Evolutionary conservation across 768 basidiomycete genomes (phyloP).

Genomic region (Lentinula boryana): DNA sequence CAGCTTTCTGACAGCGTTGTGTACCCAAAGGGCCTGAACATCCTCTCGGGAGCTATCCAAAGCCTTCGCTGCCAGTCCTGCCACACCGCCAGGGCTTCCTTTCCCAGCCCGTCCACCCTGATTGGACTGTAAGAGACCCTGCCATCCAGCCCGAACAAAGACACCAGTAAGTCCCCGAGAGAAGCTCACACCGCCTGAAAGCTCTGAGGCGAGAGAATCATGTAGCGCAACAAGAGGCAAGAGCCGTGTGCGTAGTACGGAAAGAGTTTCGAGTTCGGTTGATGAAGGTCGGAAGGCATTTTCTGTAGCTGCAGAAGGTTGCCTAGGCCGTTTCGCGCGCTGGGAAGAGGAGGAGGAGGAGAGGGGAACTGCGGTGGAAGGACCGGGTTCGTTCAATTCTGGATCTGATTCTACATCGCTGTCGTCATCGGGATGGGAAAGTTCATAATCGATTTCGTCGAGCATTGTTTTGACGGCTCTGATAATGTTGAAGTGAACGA

Average conservation of each 20-base stretch:
- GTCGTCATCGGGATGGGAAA: conserved; percentile 21
- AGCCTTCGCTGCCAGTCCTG: conserved; percentile 49
- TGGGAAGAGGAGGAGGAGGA: conserved; percentile 8
- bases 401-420: neutral
- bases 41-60: conserved; percentile 43
- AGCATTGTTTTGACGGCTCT: conserved; percentile 72
- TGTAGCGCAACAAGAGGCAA: conserved; percentile 64
- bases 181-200: conserved; percentile 59
- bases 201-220: conserved; percentile 59
- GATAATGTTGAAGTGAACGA: conserved; percentile 82
- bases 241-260: conserved; percentile 46
- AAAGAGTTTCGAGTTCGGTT: conserved; percentile 32
- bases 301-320: neutral
- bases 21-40: conserved; percentile 62
- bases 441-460: conserved; percentile 61
- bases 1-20: conserved; percentile 57
- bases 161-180: conserved; percentile 56
- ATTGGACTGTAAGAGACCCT: conserved; percentile 46
- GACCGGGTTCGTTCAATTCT: conserved; percentile 3
- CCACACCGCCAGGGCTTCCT: conserved; percentile 25
- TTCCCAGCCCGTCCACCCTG: conserved; percentile 32
- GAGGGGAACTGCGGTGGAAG: conserved; percentile 15
- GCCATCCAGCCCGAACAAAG: conserved; percentile 71
- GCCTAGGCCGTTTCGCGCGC: neutral
- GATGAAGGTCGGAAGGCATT: neutral